phyloP scores from a whole-genome alignment of 2,329 filamentous ascomycete genomes.

The Penicillium occitanis region DNA sequence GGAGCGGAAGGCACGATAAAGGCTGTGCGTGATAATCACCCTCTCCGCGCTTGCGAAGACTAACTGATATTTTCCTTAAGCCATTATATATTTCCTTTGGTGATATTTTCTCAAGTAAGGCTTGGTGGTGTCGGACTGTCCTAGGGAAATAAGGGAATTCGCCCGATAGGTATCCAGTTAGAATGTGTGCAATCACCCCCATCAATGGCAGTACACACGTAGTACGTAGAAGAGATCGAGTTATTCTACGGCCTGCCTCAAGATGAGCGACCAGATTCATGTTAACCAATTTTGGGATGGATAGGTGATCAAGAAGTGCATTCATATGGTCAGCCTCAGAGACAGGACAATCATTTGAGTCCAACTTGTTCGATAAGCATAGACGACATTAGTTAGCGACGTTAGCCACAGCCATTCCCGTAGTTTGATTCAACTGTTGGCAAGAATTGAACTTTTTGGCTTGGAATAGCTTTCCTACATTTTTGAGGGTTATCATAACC shows the following conservation, averaged over 20 bases:
- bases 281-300: background rate
- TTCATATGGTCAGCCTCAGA: background rate
- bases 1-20: background rate
- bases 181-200: no score
- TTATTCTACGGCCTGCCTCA: background rate
- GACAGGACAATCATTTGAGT: background rate
- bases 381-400: background rate
- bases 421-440: background rate
- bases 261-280: background rate
- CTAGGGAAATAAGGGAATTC: no score
- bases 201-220: no score
- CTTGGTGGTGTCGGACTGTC: background rate
- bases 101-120: no score
- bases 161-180: no score
- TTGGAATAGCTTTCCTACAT: no score
- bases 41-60: no score
- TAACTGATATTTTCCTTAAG: background rate
- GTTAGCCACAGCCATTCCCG: background rate
- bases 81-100: background rate
- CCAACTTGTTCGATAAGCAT: background rate
- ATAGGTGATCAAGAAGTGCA: background rate
- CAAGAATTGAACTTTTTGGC: background rate
- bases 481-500: no score
- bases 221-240: no score
- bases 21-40: no score